These are phyloP conservation scores for Gentiana macrophylla DNA, from an alignment of 257 asterid species.

Conservation along the genomic window DNA sequence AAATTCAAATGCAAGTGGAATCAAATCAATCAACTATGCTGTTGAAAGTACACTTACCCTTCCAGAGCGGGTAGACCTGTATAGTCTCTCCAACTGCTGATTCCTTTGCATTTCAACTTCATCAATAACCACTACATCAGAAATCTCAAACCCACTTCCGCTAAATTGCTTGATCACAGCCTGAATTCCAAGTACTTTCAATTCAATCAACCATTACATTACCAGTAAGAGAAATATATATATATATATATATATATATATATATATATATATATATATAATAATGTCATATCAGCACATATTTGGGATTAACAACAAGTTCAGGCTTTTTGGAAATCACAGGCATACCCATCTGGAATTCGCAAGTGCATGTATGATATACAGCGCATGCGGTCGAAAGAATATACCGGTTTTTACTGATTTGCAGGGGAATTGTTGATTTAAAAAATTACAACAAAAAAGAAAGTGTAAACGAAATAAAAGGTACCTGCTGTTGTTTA, in stretches of 20 bases:
- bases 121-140: conserved; percentile 78
- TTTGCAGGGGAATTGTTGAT: no score
- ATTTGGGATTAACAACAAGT: background rate
- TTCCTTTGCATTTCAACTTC: conserved; percentile 88
- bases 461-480: background rate
- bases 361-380: no score
- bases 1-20: no score
- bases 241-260: no score
- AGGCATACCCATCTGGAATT: background rate
- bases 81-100: conserved; percentile 75
- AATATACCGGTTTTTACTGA: no score
- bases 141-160: conserved; percentile 82
- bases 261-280: no score
- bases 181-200: conserved; percentile 23
- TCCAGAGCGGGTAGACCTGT: conserved; percentile 83
- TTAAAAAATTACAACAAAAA: no score
- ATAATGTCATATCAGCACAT: no score
- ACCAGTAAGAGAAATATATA: background rate
- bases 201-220: conserved; percentile 2
- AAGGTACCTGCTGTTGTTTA: conserved; percentile 81
- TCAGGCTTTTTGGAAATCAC: background rate
- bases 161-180: conserved; percentile 94
- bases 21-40: no score
- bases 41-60: conserved; percentile 53
- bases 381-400: no score